Base-by-base conservation (phyloP, 306 rosid genomes). In the Vigna unguiculata region DNA sequence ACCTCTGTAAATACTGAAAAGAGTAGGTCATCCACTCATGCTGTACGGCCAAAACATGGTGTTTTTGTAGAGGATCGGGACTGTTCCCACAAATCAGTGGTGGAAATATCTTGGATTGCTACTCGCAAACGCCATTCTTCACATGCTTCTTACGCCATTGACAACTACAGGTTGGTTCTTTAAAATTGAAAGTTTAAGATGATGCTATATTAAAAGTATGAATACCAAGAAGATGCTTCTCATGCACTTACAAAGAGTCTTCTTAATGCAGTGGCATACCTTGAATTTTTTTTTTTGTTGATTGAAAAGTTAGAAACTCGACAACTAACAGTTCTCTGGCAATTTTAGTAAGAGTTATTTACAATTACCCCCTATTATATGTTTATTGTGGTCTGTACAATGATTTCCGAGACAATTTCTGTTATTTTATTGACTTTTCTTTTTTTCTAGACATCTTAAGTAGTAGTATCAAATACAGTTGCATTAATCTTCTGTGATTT, bases 41-140 rank as follows among this genome's bases (percentile, higher is more conserved):
- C 82, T 65, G 63, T 80, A 79, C 93, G 80, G 80, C 89, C 91
- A 47, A 87, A 78, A 14, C 85, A 83, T 59, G 86, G 85, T 54
- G 38, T 68, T 54, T 45, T 68, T 75, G 85, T 75, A 60, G 89
- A 86, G 80, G 86, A 87, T 73, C 91, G 72, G 68, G 89, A 84
- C 54, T 83, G 82, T 79, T 72, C 84, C 75, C 79, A 81, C 66
- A 84, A 91, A 81, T 82, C 96, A 53, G 85, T 81, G 72, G 86
- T 94, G 30, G 97, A 94, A 80, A 92, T 94, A 81, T 86, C 86
- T 57, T 89, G 91, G 86, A 94, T 94, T 82, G 88, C 98, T 71
- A 87, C 97, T 32, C 85, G 78, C 60, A 90, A 94, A 73, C 87
- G 87, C 78, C 91, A 89, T 82, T 88, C 93, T 83, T 88, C 97